Conservation (phyloP, 106 monocot genomes). For the Apostasia ramifera region DNA sequence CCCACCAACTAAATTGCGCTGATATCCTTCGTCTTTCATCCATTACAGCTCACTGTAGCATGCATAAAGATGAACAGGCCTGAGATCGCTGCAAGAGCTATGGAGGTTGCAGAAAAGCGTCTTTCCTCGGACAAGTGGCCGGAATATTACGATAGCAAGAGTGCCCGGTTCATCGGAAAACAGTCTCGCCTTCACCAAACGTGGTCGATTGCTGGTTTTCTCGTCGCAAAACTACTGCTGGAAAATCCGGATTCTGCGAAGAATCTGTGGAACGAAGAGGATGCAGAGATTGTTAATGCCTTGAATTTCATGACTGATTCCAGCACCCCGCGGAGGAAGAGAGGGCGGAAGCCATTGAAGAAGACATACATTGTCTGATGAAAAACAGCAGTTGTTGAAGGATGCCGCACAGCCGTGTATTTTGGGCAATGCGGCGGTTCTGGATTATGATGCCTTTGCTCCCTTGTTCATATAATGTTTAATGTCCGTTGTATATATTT, state of each 20-base stretch:
- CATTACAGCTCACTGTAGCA: conserved; percentile 75
- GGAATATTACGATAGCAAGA: conserved; percentile 87
- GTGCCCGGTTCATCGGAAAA: conserved; percentile 87
- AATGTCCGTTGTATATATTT: too few species aligned
- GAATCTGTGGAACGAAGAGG: conserved; percentile 77
- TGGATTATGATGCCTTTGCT: too few species aligned
- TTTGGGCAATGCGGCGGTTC: too few species aligned
- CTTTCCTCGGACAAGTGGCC: conserved; percentile 70
- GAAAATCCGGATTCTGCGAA: conserved; percentile 71
- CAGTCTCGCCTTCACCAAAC: conserved; percentile 86
- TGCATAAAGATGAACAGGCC: conserved; percentile 93
- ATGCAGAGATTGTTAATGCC: conserved; percentile 71
- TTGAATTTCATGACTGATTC: conserved; percentile 51
- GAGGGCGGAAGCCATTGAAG: conserved; percentile 58
- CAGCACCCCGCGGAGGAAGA: conserved; percentile 44
- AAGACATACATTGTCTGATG: conserved; percentile 60
- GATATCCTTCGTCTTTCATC: neutral
- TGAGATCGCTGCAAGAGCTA: conserved; percentile 80
- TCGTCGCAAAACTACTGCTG: conserved; percentile 87
- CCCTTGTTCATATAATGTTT: too few species aligned
- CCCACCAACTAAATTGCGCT: neutral
- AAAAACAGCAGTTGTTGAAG: too few species aligned
- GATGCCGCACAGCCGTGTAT: too few species aligned
- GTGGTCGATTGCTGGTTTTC: conserved; percentile 91
- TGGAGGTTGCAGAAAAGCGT: conserved; percentile 71